Conservation (phyloP, 768 basidiomycete genomes). For the Artomyces pyxidatus region DNA sequence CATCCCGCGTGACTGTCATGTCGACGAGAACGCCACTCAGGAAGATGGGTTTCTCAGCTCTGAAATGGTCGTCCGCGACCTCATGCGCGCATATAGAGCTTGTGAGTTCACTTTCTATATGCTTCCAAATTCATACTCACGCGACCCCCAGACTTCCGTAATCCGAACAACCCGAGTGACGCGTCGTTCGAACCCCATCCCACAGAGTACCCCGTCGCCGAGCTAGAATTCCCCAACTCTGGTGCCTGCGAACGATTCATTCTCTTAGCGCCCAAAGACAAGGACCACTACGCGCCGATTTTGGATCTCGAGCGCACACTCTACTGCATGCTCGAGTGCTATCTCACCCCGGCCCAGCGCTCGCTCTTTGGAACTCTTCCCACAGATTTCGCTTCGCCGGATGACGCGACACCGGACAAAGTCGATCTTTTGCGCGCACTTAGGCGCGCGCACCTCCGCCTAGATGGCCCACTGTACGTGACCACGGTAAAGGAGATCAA, state of each 20-base stretch:
- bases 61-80: constrained; percentile 49
- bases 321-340: constrained; percentile 65
- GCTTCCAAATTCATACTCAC: neutral
- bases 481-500: constrained; percentile 57
- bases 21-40: constrained; percentile 42
- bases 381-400: constrained; percentile 24
- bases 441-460: constrained; percentile 59
- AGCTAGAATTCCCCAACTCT: constrained; percentile 74
- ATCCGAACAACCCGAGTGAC: constrained; percentile 56
- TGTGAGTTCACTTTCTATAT: constrained; percentile 39
- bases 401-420: constrained; percentile 8
- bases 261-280: constrained; percentile 73
- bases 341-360: constrained; percentile 60
- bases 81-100: constrained; percentile 61
- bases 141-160: constrained; percentile 50
- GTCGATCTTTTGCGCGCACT: constrained; percentile 44
- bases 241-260: constrained; percentile 71
- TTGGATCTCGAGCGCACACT: constrained; percentile 68
- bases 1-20: constrained; percentile 40
- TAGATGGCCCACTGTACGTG: constrained; percentile 67
- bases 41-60: constrained; percentile 51
- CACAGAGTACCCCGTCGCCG: constrained; percentile 51
- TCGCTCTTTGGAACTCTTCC: constrained; percentile 62
- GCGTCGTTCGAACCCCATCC: constrained; percentile 54
- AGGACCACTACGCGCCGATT: constrained; percentile 82